Conservation (phyloP, 2,329 filamentous ascomycete genomes). For the Aspergillus pseudoterreus region DNA sequence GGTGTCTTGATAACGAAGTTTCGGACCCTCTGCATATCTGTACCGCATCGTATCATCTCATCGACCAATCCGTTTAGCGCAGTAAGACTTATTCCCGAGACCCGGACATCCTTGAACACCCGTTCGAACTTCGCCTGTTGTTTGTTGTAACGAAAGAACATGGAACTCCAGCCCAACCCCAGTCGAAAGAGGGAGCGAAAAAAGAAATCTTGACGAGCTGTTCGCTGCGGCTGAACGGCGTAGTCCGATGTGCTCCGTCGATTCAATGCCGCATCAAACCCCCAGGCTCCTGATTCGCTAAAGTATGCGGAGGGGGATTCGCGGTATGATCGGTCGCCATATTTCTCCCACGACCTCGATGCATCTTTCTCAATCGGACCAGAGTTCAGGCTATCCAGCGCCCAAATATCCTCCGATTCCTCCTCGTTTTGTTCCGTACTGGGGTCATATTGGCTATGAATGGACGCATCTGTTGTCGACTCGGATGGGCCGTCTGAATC, state of each 20-base stretch:
- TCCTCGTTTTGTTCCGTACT: conserved; percentile 18
- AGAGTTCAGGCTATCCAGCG: conserved; percentile 21
- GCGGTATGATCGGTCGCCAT: conserved; percentile 26
- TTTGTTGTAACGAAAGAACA: conserved; percentile 41
- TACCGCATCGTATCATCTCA: conserved; percentile 34
- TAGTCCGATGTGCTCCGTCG: conserved; percentile 21
- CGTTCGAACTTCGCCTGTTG: conserved; percentile 35
- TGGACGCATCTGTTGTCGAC: conserved; percentile 17
- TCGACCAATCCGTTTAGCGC: conserved; percentile 34
- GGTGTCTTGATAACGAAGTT: conserved; percentile 31
- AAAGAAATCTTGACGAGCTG: conserved; percentile 37
- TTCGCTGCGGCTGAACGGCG: conserved; percentile 21
- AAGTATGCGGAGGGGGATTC: conserved; percentile 39
- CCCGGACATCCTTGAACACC: conserved; percentile 41
- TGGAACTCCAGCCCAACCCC: conserved; percentile 43
- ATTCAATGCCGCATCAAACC: conserved; percentile 38
- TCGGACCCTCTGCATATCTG: conserved; percentile 33
- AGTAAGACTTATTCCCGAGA: conserved; percentile 50
- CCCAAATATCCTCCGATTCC: conserved; percentile 33
- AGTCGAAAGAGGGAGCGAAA: conserved; percentile 39
- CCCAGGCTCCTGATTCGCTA: conserved; percentile 39
- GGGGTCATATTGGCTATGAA: conserved; percentile 18
- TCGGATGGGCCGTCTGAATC: conserved; percentile 17
- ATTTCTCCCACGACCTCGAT: conserved; percentile 42
- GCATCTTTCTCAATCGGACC: conserved; percentile 11